Conservation (phyloP, 1,284 basidiomycete species). For the Fomes fomentarius region DNA sequence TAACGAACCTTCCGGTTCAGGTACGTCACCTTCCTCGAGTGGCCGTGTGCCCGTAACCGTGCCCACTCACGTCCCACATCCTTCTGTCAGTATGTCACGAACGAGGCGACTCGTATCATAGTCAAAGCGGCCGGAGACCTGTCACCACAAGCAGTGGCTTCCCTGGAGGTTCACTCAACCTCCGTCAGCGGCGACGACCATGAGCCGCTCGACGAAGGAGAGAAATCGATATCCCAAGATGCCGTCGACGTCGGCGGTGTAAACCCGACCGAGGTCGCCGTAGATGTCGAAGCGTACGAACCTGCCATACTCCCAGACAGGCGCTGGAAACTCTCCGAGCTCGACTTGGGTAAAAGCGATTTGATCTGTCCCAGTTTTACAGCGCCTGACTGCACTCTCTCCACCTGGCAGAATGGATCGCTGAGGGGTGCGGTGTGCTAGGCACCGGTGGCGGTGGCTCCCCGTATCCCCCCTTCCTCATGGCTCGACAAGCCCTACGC, state of each 20-base stretch:
- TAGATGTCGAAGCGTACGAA: slow-evolving; percentile 35
- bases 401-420: slow-evolving; percentile 47
- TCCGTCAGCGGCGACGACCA: slow-evolving; percentile 1
- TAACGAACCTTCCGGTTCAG: slow-evolving; percentile 45
- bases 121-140: slow-evolving; percentile 51
- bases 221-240: slow-evolving; percentile 12
- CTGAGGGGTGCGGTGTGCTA: slow-evolving; percentile 55
- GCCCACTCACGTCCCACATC: not conserved
- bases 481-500: slow-evolving; percentile 50
- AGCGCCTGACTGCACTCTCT: too few species aligned
- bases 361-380: too few species aligned
- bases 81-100: slow-evolving; percentile 47
- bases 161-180: not conserved
- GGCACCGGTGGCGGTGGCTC: slow-evolving; percentile 60
- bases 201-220: slow-evolving; percentile 6
- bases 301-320: slow-evolving; percentile 33
- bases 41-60: too few species aligned
- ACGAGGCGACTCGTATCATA: slow-evolving; percentile 52
- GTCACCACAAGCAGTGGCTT: slow-evolving; percentile 11
- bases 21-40: slow-evolving; percentile 23
- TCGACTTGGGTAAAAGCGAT: slow-evolving; percentile 36
- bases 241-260: slow-evolving; percentile 1
- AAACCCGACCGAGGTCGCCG: not conserved
- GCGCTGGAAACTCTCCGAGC: slow-evolving; percentile 39
- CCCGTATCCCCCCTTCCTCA: slow-evolving; percentile 50